Percentiles rank a stretch among this genome's conserved stretches.
phyloP scores from a whole-genome alignment of 2,329 filamentous ascomycete genomes.

The Talaromyces pinophilus region DNA sequence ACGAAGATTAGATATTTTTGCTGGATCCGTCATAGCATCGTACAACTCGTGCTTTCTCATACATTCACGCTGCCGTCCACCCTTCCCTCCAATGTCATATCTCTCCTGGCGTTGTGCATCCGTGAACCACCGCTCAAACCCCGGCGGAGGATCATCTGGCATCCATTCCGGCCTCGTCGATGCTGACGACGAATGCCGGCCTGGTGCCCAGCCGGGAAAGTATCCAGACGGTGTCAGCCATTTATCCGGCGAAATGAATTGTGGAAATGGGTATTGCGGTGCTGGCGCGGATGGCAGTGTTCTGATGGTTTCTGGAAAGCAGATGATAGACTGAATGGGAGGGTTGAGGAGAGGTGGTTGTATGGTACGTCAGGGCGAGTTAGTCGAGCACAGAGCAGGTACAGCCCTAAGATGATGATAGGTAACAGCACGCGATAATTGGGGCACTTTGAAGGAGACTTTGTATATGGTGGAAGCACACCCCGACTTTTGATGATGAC shows the following conservation, averaged over 20 bases:
- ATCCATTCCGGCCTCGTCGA: conserved; percentile 34
- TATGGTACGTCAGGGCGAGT: conserved; percentile 39
- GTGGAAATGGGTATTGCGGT: conserved; percentile 33
- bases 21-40: conserved; percentile 38
- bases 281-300: conserved; percentile 28
- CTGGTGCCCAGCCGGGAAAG: conserved; percentile 12
- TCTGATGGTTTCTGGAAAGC: conserved; percentile 31
- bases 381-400: conserved; percentile 34
- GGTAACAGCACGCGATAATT: conserved; percentile 26
- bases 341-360: conserved; percentile 38
- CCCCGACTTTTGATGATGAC: neutral
- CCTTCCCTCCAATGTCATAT: neutral
- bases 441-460: neutral
- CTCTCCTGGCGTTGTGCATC: conserved; percentile 24
- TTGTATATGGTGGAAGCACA: neutral
- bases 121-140: conserved; percentile 37
- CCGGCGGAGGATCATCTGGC: conserved; percentile 31
- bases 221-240: conserved; percentile 6
- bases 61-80: neutral
- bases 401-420: conserved; percentile 27
- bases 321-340: conserved; percentile 40
- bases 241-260: conserved; percentile 9
- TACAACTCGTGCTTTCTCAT: conserved; percentile 27
- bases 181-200: conserved; percentile 27
- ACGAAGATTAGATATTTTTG: conserved; percentile 42